Evolutionary conservation across 805 yeast species (phyloP), one percentile per base, ranked within the genome.

Genomic region (Zygosaccharomyces kombuchaensis): DNA sequence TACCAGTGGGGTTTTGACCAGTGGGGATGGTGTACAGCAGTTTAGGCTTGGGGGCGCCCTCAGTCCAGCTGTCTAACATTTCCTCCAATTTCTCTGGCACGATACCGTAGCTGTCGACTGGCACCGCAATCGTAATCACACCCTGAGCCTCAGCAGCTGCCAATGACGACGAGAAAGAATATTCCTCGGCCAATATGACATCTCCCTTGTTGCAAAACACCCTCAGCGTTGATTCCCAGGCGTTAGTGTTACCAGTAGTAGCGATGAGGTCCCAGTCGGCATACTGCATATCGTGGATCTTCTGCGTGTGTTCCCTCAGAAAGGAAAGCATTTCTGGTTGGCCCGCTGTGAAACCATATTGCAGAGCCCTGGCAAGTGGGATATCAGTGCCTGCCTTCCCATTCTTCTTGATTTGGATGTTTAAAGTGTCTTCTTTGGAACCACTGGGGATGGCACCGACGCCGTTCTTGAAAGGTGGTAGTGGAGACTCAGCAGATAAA

Each of bases 1-100:
- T 82, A 31, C 99, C 99, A 14, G 97, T 90, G 53, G 99, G 99
- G 76, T 91, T 91, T 73, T 93, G 98, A 52, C 99, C 99, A 7
- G 98, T 93, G 54, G 93, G 84, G 58, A 91, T 87, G 34, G 93
- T 82, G 78, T 93, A 93, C 57, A 91, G 73, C 49, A 91, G 71
- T 67, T 84, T 88, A 55, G 98, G 98, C 67, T 81, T 81, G 51
- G 82, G 80, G 42, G 65, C 60, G 35, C 64, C 69, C 34, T 76
- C 82, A 10, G 74, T 73, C 97, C 97, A 90, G 61, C 76, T 71
- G 50, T 74, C 77, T 58, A 91, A 69, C 43, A 82, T 66, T 9
- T 64, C 56, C 31, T 74, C 90, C 45, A 91, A 71, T 40, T 77
- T 76, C 49, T 78, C 83, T 10, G 96, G 95, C 43, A 82, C 67